Percentiles rank a stretch among this genome's conserved stretches.
phyloP scores from a whole-genome alignment of 495 filamentous ascomycete genomes.

The Talaromyces ruber region DNA sequence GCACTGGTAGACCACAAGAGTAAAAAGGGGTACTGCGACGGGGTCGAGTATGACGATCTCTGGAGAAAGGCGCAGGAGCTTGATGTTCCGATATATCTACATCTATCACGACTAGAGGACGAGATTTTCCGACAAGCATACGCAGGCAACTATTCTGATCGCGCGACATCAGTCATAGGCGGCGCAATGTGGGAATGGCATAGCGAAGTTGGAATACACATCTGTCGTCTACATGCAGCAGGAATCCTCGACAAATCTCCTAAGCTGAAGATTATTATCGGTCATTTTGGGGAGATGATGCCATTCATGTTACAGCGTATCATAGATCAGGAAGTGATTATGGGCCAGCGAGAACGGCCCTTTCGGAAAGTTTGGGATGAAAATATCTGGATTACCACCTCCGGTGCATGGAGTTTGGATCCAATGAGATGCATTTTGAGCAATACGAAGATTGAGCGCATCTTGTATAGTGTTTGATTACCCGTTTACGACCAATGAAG shows the following conservation, averaged over 20 bases:
- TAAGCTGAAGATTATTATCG: conserved; percentile 12
- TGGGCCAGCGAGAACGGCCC: not conserved
- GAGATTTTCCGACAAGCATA: not conserved
- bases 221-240: conserved; percentile 7
- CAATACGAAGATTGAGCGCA: conserved; percentile 2
- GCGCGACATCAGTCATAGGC: not conserved
- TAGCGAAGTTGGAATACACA: conserved; percentile 4
- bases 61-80: conserved; percentile 41
- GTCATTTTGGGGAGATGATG: conserved; percentile 29
- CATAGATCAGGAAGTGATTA: not conserved
- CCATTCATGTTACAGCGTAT: conserved; percentile 25
- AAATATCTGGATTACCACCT: conserved; percentile 10
- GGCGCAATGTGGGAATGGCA: conserved; percentile 11
- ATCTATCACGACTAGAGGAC: conserved; percentile 28
- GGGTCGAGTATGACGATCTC: conserved; percentile 29
- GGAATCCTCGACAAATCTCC: conserved; percentile 12
- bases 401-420: conserved; percentile 5
- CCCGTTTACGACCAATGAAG: conserved; percentile 2
- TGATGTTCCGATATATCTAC: conserved; percentile 50
- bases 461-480: conserved; percentile 9
- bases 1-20: conserved; percentile 39
- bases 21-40: conserved; percentile 24
- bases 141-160: conserved; percentile 1
- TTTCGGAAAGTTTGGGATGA: conserved; percentile 4
- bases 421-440: not conserved